Conservation (phyloP, 164 flowering plant genomes). For the Warburgia ugandensis region DNA sequence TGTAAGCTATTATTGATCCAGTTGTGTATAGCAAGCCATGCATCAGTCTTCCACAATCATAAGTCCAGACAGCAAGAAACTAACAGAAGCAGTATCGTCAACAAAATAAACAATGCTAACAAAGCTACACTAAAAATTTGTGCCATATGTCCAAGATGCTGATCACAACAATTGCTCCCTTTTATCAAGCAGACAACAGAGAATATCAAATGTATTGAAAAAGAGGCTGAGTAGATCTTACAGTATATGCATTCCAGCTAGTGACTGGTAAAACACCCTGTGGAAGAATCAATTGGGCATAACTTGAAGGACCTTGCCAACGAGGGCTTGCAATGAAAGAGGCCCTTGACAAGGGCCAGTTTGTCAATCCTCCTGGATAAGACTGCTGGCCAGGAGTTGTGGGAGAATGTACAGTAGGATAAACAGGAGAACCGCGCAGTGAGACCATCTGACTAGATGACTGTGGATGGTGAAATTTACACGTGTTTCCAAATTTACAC, state of each 20-base stretch:
- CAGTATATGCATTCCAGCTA: conserved; percentile 76
- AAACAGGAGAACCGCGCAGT: conserved; percentile 73
- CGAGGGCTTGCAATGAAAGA: conserved; percentile 82
- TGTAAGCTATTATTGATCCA: too few relatives aligned
- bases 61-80: too few relatives aligned
- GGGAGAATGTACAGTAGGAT: conserved; percentile 68
- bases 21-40: too few relatives aligned
- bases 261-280: conserved; percentile 84
- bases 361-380: conserved; percentile 59
- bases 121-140: too few relatives aligned
- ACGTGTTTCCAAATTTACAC: conserved; percentile 88
- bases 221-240: conserved; percentile 46
- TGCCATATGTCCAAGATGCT: too few relatives aligned
- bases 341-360: conserved; percentile 71
- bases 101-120: too few relatives aligned
- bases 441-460: conserved; percentile 76
- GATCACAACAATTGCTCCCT: too few relatives aligned
- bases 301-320: conserved; percentile 90
- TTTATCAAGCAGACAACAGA: too few relatives aligned
- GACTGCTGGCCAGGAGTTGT: conserved; percentile 80
- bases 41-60: too few relatives aligned
- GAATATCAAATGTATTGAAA: too few relatives aligned
- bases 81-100: too few relatives aligned
- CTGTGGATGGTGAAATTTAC: conserved; percentile 96
- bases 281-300: conserved; percentile 74